These are phyloP conservation scores for Podosphaera aphanis DNA, from an alignment of 2,329 filamentous ascomycete genomes.

Conservation along the genomic window DNA sequence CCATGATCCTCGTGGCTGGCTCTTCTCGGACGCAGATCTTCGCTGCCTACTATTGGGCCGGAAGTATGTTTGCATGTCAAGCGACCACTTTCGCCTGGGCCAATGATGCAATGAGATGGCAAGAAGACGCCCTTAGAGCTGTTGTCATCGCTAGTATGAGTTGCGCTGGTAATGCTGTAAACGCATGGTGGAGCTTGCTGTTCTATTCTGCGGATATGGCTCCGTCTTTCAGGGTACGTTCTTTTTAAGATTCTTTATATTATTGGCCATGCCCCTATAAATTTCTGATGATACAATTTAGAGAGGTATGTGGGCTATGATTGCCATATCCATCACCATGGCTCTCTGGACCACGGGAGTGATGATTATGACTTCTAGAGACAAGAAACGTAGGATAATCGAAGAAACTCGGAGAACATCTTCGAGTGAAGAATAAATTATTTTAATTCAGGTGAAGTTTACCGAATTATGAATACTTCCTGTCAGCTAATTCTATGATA, in stretches of 20 bases:
- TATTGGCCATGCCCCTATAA: too few species aligned
- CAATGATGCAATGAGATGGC: conserved; percentile 39
- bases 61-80: conserved; percentile 47
- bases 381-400: too few species aligned
- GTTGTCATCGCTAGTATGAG: conserved; percentile 55
- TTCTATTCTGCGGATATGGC: conserved; percentile 46
- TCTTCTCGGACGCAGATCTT: conserved; percentile 28
- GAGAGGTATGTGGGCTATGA: conserved; percentile 54
- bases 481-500: too few species aligned
- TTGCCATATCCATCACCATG: conserved; percentile 35
- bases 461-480: too few species aligned
- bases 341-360: conserved; percentile 33
- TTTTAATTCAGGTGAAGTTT: too few species aligned
- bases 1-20: conserved; percentile 28
- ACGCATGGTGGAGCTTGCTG: conserved; percentile 50
- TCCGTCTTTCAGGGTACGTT: conserved; percentile 21
- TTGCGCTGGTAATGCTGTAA: conserved; percentile 40
- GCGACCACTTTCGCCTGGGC: conserved; percentile 57
- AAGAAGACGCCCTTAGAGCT: conserved; percentile 36
- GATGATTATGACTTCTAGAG: conserved; percentile 16
- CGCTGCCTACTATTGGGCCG: conserved; percentile 48
- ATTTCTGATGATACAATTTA: conserved; percentile 11
- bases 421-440: too few species aligned
- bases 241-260: neutral
- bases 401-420: too few species aligned